Conservation (phyloP, 257 asterid genomes). For the Rauvolfia tetraphylla region DNA sequence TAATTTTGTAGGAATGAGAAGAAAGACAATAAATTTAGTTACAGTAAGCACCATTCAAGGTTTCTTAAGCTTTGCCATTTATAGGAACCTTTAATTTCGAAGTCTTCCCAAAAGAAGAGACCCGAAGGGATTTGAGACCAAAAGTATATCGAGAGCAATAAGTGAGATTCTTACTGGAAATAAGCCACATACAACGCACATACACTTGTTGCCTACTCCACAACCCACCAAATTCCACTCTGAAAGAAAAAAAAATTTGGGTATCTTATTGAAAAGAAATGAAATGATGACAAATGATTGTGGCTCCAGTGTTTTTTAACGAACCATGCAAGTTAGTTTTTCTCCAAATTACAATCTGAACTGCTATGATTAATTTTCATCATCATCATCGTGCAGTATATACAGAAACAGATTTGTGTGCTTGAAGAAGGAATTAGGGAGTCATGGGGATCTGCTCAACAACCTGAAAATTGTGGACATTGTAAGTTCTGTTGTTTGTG, state of each 20-base stretch:
- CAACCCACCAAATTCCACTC: not conserved
- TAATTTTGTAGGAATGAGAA: no score
- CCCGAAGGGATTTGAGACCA: not conserved
- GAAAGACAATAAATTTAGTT: no score
- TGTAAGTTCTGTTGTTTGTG: slow-evolving; percentile 46
- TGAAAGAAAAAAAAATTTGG: no score
- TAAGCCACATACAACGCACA: not conserved
- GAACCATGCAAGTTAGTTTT: not conserved
- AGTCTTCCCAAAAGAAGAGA: not conserved
- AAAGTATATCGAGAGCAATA: not conserved
- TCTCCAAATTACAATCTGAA: not conserved
- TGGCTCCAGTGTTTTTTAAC: not conserved
- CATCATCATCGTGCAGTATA: slow-evolving; percentile 55
- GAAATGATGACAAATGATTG: not conserved
- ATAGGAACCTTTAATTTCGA: not conserved
- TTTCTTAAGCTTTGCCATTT: not conserved
- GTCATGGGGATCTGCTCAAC: slow-evolving; percentile 65
- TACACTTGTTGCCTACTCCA: not conserved
- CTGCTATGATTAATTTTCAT: not conserved
- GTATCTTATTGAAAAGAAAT: not conserved
- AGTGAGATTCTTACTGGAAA: not conserved
- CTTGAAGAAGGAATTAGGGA: slow-evolving; percentile 85
- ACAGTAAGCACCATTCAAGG: not conserved
- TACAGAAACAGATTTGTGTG: slow-evolving; percentile 62
- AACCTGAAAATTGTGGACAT: slow-evolving; percentile 30